Evolutionary conservation across 169 alveolate genomes (phyloP), one percentile per base, ranked within the genome.

Genomic region (Cryptosporidium canis): DNA sequence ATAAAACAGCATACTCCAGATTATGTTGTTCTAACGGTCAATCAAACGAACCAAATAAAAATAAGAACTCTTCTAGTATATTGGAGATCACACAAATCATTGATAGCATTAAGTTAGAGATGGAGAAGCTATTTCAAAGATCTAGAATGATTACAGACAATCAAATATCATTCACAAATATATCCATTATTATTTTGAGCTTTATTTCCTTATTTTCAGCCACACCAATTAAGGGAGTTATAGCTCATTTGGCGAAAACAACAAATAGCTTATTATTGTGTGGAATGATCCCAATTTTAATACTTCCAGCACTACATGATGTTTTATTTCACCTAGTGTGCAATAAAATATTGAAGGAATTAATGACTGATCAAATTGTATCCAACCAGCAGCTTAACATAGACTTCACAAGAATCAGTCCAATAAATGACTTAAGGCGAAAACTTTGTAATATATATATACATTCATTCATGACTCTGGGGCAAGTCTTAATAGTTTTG

Each of bases 401-500:
- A 37, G 29, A 31, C 1, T 48, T 43, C 24, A 31, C 43, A 29
- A 44, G 48, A 44, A 41, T 27, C n/a, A 68, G 35, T 29, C 45
- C 18, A 24, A 48, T 41, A 11, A 45, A 45, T 27, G 66, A 68
- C n/a, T 18, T 48, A 47, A 63, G 44, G n/a, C 55, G 72, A 9
- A 77, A 53, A 61, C 33, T 77, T 7, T 77, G 77, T 39, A 55
- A 77, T 33, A 35, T 31, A 35, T 55, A 77, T 61, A 77, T 77
- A 35, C 87, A 77, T 58, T 21, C 58, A 7, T 77, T 77, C 47
- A 77, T 77, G 87, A 77, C 87, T 1, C 41, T 77, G 18, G 87
- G 87, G 8, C 87, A 77, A 61, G 44, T 77, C 14, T n/a, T 77
- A 16, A 77, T 77, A 16, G 87, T 55, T 9, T 24, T 77, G 5